These are phyloP conservation scores for Fraxinus albicans DNA, from an alignment of 305 asterid species.

Conservation along the genomic window DNA sequence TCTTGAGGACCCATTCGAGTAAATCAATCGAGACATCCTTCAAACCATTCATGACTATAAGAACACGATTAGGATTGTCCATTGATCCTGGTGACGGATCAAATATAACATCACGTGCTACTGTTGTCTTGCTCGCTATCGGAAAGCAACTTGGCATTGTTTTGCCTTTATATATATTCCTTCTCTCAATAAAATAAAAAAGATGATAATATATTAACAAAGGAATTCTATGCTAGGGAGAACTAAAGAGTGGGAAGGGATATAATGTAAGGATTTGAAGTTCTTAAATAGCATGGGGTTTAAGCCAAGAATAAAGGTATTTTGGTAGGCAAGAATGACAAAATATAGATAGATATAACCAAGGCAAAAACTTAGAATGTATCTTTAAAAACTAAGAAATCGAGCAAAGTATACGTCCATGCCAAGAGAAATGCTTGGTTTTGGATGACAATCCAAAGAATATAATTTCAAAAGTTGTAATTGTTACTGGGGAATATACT, in stretches of 20 bases:
- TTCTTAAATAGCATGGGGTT: not conserved
- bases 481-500: not conserved
- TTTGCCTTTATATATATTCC: not conserved
- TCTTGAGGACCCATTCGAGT: constrained; percentile 64
- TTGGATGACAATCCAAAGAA: not conserved
- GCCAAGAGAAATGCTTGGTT: constrained; percentile 1
- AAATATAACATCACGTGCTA: constrained; percentile 11
- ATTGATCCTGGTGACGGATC: constrained; percentile 29
- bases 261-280: constrained; percentile 5
- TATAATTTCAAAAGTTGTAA: not conserved
- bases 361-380: not conserved
- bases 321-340: not conserved
- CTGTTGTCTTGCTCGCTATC: not conserved
- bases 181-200: not conserved
- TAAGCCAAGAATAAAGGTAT: not conserved
- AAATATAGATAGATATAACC: not conserved
- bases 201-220: not conserved
- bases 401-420: not conserved
- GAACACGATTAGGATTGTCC: constrained; percentile 43
- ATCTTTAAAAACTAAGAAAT: not conserved
- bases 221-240: not conserved
- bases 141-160: constrained; percentile 26
- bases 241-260: constrained; percentile 13
- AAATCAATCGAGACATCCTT: constrained; percentile 54
- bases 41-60: constrained; percentile 60